Percentiles rank a stretch among this genome's conserved stretches.
phyloP scores from a whole-genome alignment of 345 rosid genomes.

The Sisymbrium altissimum region DNA sequence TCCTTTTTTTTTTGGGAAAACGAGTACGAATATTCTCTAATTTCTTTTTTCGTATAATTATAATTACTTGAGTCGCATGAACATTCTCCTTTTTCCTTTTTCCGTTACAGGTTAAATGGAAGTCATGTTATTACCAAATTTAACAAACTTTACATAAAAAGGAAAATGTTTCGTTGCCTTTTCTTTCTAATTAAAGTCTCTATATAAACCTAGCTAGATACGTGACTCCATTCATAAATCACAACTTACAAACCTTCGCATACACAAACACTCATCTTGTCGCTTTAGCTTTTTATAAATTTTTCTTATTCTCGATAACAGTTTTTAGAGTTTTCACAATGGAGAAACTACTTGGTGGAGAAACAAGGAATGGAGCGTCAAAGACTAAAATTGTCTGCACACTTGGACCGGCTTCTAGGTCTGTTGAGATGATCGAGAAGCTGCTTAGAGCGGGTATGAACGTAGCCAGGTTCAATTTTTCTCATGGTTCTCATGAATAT shows the following conservation, averaged over 20 bases:
- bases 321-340: not conserved
- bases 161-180: no score
- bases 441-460: conserved; percentile 64
- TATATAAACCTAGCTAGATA: conserved; percentile 6
- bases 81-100: no score
- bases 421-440: conserved; percentile 64
- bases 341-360: conserved; percentile 26
- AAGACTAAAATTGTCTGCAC: conserved; percentile 98
- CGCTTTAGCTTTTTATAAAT: not conserved
- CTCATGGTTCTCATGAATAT: conserved; percentile 38
- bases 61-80: no score
- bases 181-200: no score
- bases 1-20: no score
- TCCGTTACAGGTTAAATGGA: no score
- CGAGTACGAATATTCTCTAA: no score
- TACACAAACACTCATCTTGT: not conserved
- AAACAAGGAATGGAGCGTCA: conserved; percentile 9
- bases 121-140: no score
- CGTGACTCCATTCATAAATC: conserved; percentile 9
- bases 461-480: conserved; percentile 59
- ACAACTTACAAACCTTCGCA: not conserved
- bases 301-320: not conserved
- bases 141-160: no score
- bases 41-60: no score
- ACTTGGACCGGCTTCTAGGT: conserved; percentile 87